Conservation (phyloP, 768 basidiomycete species). For the Clitopilus hobsonii region DNA sequence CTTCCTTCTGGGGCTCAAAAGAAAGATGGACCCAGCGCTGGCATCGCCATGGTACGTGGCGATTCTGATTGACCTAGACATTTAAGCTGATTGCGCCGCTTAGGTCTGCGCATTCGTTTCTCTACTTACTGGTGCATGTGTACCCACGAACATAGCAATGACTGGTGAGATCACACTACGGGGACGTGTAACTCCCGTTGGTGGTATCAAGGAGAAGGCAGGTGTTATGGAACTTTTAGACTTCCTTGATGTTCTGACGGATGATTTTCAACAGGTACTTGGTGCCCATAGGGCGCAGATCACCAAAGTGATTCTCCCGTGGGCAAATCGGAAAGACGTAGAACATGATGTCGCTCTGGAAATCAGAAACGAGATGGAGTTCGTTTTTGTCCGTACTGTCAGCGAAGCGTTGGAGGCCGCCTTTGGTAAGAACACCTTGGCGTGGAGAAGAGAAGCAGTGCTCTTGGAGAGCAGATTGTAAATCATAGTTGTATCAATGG, state of each 20-base stretch:
- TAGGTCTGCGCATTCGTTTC: constrained; percentile 86
- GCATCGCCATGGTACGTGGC: constrained; percentile 74
- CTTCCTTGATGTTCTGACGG: neutral
- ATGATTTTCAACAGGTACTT: constrained; percentile 45
- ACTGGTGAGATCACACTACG: constrained; percentile 92
- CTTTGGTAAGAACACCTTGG: constrained; percentile 66
- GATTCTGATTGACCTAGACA: neutral
- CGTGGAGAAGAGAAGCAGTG: constrained; percentile 51
- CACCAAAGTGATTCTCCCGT: constrained; percentile 79
- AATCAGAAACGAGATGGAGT: constrained; percentile 70
- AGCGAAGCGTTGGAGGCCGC: constrained; percentile 80
- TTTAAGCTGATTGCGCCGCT: neutral
- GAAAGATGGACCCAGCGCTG: constrained; percentile 93
- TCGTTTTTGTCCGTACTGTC: constrained; percentile 77
- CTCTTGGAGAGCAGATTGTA: constrained; percentile 32
- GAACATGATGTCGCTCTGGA: constrained; percentile 78
- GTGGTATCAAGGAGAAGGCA: constrained; percentile 86
- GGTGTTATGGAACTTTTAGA: neutral
- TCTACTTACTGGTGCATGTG: constrained; percentile 69
- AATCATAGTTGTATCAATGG: neutral
- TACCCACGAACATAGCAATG: constrained; percentile 76
- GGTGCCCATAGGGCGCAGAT: constrained; percentile 87
- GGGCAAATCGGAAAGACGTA: constrained; percentile 83
- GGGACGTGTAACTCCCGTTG: constrained; percentile 78
- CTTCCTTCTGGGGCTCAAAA: constrained; percentile 87